Conservation (phyloP, 306 rosid genomes). For the Biancaea sappan region DNA sequence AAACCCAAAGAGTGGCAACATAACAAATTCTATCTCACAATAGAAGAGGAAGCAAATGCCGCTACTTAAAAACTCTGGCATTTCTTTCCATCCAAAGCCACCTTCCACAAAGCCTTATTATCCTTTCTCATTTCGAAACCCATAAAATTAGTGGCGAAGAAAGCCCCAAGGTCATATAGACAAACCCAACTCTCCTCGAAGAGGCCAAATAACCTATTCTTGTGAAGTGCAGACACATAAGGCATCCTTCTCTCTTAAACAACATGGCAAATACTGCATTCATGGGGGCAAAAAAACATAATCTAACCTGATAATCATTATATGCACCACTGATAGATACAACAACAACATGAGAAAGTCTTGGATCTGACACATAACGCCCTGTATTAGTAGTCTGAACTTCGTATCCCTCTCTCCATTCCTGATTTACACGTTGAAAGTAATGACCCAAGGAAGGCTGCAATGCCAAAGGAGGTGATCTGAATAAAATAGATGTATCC, state of each 20-base stretch:
- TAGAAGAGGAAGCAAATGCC: too few species aligned
- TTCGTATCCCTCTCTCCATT: conserved; percentile 89
- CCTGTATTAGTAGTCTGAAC: conserved; percentile 65
- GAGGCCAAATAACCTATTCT: too few species aligned
- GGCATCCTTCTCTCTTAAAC: conserved; percentile 30
- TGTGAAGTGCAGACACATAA: conserved; percentile 22
- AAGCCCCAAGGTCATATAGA: too few species aligned
- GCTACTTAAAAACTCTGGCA: too few species aligned
- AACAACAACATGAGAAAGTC: conserved; percentile 79
- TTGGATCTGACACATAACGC: conserved; percentile 63
- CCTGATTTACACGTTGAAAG: conserved; percentile 72
- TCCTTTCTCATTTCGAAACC: too few species aligned
- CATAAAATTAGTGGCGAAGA: too few species aligned
- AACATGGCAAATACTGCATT: conserved; percentile 13
- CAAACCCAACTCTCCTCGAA: too few species aligned
- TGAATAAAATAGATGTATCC: conserved; percentile 55
- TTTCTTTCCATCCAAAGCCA: too few species aligned
- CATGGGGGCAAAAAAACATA: conserved; percentile 3
- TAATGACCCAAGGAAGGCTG: conserved; percentile 96
- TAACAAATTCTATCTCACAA: too few species aligned
- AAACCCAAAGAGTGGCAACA: too few species aligned
- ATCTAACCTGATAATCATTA: conserved; percentile 85
- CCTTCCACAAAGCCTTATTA: too few species aligned
- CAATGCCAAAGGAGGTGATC: conserved; percentile 96
- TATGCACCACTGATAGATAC: conserved; percentile 90